Percentiles rank a stretch among this genome's conserved stretches.
Evolutionary conservation across 2,329 filamentous ascomycete genomes (phyloP).

Genomic region (Penicillium sumatraense): DNA sequence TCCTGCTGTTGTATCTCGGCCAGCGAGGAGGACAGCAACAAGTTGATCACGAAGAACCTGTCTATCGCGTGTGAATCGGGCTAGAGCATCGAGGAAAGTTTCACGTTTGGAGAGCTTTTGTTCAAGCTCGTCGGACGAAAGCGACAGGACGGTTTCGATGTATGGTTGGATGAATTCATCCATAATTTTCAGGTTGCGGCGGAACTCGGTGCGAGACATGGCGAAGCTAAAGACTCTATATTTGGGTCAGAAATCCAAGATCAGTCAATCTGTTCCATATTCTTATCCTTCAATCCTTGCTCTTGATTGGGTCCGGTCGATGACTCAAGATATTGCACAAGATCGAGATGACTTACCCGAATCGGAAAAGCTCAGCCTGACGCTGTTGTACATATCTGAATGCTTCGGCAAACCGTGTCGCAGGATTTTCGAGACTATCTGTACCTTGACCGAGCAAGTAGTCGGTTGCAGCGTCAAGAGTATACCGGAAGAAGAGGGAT

Average conservation of each 20-base stretch:
- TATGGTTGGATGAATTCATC: slow-evolving; percentile 77
- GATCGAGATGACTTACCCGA: slow-evolving; percentile 53
- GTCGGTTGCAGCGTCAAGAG: slow-evolving; percentile 82
- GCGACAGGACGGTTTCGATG: slow-evolving; percentile 72
- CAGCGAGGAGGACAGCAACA: slow-evolving; percentile 79
- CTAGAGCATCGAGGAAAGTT: slow-evolving; percentile 86
- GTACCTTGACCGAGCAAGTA: slow-evolving; percentile 82
- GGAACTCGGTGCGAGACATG: slow-evolving; percentile 69
- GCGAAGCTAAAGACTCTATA: slow-evolving; percentile 63
- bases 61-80: slow-evolving; percentile 71
- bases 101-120: slow-evolving; percentile 72
- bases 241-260: background rate
- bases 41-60: slow-evolving; percentile 80
- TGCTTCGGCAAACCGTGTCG: slow-evolving; percentile 75
- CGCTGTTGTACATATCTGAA: slow-evolving; percentile 79
- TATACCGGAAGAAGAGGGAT: slow-evolving; percentile 80
- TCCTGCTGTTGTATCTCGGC: slow-evolving; percentile 79
- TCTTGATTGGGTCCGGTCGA: slow-evolving; percentile 1
- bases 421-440: slow-evolving; percentile 62
- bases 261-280: background rate
- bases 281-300: background rate
- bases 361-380: slow-evolving; percentile 69
- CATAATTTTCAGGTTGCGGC: slow-evolving; percentile 67
- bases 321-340: background rate
- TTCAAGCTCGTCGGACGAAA: slow-evolving; percentile 73